Evolutionary conservation across 345 rosid genomes (phyloP).

Genomic region (Eucalyptus viminalis): DNA sequence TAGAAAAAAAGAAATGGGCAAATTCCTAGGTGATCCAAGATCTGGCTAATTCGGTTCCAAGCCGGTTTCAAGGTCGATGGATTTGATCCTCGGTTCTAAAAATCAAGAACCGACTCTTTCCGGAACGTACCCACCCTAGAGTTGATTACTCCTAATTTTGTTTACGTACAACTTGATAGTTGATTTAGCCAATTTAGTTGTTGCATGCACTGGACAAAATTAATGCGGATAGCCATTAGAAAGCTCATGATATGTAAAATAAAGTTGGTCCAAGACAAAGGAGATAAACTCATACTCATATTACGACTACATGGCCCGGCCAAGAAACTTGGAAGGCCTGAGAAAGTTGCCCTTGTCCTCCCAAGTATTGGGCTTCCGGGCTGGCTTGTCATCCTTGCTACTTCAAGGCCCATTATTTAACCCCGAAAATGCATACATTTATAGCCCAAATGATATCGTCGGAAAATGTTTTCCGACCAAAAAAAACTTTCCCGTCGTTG

Average conservation of each 20-base stretch:
- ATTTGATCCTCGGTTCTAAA: rapidly evolving
- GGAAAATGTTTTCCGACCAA: neutral
- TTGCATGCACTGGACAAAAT: neutral
- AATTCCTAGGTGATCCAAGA: neutral
- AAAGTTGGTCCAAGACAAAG: neutral
- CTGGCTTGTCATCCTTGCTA: neutral
- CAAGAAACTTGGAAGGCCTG: neutral
- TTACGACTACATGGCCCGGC: neutral
- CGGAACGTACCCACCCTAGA: neutral
- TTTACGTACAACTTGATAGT: neutral
- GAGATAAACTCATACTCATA: neutral
- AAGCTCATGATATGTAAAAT: neutral
- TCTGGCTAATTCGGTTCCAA: rapidly evolving
- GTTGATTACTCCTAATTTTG: neutral
- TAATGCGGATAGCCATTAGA: neutral
- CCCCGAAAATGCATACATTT: neutral
- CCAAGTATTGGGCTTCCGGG: neutral
- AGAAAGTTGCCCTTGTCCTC: neutral
- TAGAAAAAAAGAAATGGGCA: neutral
- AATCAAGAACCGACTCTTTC: neutral
- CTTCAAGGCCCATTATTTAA: neutral
- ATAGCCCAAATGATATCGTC: neutral
- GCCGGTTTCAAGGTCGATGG: rapidly evolving
- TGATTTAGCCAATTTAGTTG: neutral
- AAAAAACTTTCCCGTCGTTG: neutral